Percentiles rank a stretch among this genome's conserved stretches.
phyloP scores from a whole-genome alignment of 2,329 filamentous ascomycete species.

The Coleophoma crateriformis region DNA sequence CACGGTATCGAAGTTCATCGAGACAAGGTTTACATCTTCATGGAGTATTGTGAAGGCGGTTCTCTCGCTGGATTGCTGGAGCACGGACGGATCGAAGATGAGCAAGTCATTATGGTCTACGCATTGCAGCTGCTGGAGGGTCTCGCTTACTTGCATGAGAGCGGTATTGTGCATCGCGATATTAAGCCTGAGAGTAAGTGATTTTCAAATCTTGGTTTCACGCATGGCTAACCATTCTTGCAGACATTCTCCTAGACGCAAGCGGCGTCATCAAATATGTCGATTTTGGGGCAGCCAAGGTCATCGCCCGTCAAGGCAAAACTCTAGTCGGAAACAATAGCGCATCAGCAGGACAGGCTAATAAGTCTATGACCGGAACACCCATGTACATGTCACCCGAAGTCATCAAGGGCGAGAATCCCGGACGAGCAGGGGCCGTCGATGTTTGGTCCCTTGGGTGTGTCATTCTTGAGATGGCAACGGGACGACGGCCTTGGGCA shows the following conservation, averaged over 20 bases:
- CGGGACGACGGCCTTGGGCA: slow-evolving; percentile 88
- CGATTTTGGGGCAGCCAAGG: slow-evolving; percentile 95
- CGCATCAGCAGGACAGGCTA: slow-evolving; percentile 47
- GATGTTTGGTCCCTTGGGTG: slow-evolving; percentile 97
- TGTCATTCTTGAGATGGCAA: slow-evolving; percentile 96
- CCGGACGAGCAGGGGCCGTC: slow-evolving; percentile 77
- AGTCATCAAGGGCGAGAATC: slow-evolving; percentile 85
- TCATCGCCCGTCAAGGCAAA: slow-evolving; percentile 89
- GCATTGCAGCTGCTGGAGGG: slow-evolving; percentile 91
- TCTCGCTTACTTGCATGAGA: slow-evolving; percentile 86
- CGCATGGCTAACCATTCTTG: slow-evolving; percentile 9
- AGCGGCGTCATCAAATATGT: slow-evolving; percentile 99
- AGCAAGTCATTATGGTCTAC: slow-evolving; percentile 96
- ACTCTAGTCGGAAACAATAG: slow-evolving; percentile 67
- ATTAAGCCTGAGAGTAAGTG: slow-evolving; percentile 92
- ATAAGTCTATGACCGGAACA: slow-evolving; percentile 93
- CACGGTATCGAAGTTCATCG: slow-evolving; percentile 97
- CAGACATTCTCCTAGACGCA: slow-evolving; percentile 92
- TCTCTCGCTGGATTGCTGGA: slow-evolving; percentile 86
- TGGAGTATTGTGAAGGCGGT: slow-evolving; percentile 97
- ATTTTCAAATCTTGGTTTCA: neutral
- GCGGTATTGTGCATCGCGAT: slow-evolving; percentile 88
- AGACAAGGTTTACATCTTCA: slow-evolving; percentile 99
- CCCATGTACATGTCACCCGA: slow-evolving; percentile 99
- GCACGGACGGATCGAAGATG: slow-evolving; percentile 94